Evolutionary conservation across 345 rosid species (phyloP).

Genomic region (Gynandropsis gynandra): DNA sequence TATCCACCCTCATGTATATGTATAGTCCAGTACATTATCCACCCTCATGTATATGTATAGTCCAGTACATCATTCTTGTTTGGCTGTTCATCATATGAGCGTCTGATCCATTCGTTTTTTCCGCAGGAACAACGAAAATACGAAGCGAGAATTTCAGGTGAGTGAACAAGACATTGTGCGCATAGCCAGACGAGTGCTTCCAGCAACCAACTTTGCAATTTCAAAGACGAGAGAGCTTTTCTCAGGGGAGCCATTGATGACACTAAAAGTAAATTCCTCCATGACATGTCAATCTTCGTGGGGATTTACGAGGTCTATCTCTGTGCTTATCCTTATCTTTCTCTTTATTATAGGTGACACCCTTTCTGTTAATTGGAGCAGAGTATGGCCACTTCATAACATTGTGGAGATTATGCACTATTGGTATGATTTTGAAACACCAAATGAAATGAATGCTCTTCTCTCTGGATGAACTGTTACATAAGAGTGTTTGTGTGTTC

Average conservation of each 20-base stretch:
- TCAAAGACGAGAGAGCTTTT: conserved; percentile 57
- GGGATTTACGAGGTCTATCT: conserved; percentile 2
- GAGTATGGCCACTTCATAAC: conserved; percentile 81
- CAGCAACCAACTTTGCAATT: conserved; percentile 64
- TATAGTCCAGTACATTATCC: background rate
- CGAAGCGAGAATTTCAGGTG: conserved; percentile 40
- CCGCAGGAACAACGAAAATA: conserved; percentile 41
- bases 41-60: background rate
- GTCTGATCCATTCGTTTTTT: conserved; percentile 15
- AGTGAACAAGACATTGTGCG: conserved; percentile 65
- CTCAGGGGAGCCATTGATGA: conserved; percentile 94
- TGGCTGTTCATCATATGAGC: background rate
- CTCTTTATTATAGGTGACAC: conserved; percentile 54
- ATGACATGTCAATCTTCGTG: background rate
- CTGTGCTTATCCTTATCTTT: conserved; percentile 8
- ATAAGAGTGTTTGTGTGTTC: conserved; percentile 16
- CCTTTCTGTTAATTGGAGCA: conserved; percentile 78
- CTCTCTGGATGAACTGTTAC: conserved; percentile 1
- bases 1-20: background rate
- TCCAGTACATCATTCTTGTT: background rate
- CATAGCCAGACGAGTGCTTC: conserved; percentile 61
- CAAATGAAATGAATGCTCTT: background rate
- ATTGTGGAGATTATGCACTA: conserved; percentile 60
- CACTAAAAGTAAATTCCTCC: conserved; percentile 57
- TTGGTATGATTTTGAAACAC: conserved; percentile 42